Conservation (phyloP, 2,329 filamentous ascomycete genomes). For the Sporothrix mexicana region DNA sequence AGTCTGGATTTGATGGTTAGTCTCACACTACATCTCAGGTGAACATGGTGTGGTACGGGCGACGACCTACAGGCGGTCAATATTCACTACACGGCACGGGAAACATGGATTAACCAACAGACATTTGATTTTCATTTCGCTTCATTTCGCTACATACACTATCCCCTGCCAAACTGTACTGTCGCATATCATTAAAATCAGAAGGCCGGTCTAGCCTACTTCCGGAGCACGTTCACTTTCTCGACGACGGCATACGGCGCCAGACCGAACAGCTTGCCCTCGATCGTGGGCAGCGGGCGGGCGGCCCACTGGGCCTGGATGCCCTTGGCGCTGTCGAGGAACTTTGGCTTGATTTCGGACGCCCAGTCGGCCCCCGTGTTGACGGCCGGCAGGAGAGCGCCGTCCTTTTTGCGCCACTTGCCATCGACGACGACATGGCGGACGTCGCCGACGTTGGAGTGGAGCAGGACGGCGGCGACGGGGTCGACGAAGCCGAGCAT, state of each 20-base stretch:
- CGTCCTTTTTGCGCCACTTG: constrained; percentile 9
- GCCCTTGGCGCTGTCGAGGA: neutral
- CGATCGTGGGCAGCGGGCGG: neutral
- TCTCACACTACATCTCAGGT: too few species aligned
- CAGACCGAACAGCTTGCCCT: neutral
- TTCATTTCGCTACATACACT: too few species aligned
- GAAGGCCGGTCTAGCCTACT: neutral
- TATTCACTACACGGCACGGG: too few species aligned
- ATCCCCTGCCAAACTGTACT: too few species aligned
- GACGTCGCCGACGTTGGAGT: constrained; percentile 13
- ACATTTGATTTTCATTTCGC: too few species aligned
- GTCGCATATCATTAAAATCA: too few species aligned
- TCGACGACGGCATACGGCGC: neutral
- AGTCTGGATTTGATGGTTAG: too few species aligned
- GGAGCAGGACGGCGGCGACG: neutral
- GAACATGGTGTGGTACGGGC: too few species aligned
- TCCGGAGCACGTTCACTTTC: constrained; percentile 6
- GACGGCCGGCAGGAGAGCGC: neutral
- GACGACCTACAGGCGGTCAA: too few species aligned
- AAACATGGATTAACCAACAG: too few species aligned
- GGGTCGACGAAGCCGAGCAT: constrained; percentile 17
- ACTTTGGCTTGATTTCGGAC: neutral
- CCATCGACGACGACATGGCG: neutral
- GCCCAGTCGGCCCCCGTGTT: neutral
- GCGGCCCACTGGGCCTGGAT: constrained; percentile 14